Evolutionary conservation across 441 rosid species (phyloP).

Genomic region (Aquilaria agallochum): DNA sequence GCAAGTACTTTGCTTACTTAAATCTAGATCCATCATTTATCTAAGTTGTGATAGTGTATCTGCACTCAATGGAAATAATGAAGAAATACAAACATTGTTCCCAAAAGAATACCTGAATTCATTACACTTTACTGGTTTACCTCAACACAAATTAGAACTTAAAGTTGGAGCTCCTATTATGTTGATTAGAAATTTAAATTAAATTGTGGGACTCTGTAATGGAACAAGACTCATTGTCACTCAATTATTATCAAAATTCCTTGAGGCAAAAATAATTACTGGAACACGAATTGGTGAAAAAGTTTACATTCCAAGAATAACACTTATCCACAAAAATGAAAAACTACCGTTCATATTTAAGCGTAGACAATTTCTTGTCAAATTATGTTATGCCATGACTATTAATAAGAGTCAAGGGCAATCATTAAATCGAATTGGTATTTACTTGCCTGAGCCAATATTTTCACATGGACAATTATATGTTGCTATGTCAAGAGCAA

Average conservation of each 20-base stretch:
- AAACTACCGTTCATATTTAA: not conserved
- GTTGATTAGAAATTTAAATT: not conserved
- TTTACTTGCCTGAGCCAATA: too few species aligned
- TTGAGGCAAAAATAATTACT: not conserved
- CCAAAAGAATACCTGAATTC: not conserved
- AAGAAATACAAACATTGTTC: not conserved
- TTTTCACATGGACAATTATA: too few species aligned
- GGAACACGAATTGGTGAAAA: not conserved
- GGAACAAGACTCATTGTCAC: not conserved
- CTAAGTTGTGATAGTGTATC: not conserved
- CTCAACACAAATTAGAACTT: not conserved
- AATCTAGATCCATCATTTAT: not conserved
- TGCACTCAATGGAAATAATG: not conserved
- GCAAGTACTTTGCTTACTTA: not conserved
- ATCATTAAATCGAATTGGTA: too few species aligned
- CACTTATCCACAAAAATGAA: not conserved
- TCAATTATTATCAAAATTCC: not conserved
- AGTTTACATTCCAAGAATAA: not conserved
- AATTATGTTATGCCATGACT: not conserved
- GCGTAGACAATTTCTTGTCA: not conserved
- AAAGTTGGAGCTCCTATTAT: not conserved
- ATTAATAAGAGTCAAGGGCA: not conserved
- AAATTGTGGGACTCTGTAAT: not conserved
- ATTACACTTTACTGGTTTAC: not conserved
- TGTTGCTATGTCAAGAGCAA: too few species aligned